These are phyloP conservation scores for Moesziomyces globuligerus DNA, from an alignment of 1,284 basidiomycete genomes.

Conservation along the genomic window DNA sequence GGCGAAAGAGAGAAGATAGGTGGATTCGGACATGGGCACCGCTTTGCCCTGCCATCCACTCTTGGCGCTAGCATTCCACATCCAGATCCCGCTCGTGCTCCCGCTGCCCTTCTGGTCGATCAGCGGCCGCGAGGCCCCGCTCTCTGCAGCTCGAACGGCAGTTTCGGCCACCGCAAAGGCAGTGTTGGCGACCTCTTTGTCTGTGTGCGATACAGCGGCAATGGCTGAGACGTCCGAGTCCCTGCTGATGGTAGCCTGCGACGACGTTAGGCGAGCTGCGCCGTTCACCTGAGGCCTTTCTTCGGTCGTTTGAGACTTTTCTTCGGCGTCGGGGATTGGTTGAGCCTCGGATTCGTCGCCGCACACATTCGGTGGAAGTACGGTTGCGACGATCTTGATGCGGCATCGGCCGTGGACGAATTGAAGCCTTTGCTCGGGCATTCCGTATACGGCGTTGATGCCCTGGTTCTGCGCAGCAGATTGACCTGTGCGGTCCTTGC, in stretches of 20 bases:
- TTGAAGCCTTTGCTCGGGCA: constrained; percentile 39
- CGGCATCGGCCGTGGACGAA: constrained; percentile 50
- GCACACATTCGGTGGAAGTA: constrained; percentile 32
- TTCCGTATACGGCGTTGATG: constrained; percentile 22
- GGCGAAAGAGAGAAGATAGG: constrained; percentile 58
- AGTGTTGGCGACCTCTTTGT: constrained; percentile 47
- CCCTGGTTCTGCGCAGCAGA: background rate
- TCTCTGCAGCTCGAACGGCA: constrained; percentile 49
- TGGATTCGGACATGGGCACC: constrained; percentile 50
- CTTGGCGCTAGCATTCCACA: constrained; percentile 51
- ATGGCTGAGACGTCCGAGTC: constrained; percentile 50
- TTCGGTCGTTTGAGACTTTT: constrained; percentile 1
- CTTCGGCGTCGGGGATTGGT: constrained; percentile 2
- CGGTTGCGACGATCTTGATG: constrained; percentile 42
- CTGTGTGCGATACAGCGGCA: constrained; percentile 43
- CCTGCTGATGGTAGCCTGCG: constrained; percentile 19
- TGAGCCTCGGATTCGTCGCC: constrained; percentile 5
- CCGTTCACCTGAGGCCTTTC: background rate
- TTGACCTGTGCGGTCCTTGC: constrained; percentile 9
- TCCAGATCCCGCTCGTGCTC: constrained; percentile 48
- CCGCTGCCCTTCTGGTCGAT: constrained; percentile 27
- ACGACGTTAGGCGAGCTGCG: constrained; percentile 5
- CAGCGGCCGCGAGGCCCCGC: constrained; percentile 21
- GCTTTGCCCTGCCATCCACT: constrained; percentile 48
- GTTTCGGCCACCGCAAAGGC: constrained; percentile 56